Evolutionary conservation across 1,284 basidiomycete genomes (phyloP).

Genomic region (Pseudozyma tsukubaensis): DNA sequence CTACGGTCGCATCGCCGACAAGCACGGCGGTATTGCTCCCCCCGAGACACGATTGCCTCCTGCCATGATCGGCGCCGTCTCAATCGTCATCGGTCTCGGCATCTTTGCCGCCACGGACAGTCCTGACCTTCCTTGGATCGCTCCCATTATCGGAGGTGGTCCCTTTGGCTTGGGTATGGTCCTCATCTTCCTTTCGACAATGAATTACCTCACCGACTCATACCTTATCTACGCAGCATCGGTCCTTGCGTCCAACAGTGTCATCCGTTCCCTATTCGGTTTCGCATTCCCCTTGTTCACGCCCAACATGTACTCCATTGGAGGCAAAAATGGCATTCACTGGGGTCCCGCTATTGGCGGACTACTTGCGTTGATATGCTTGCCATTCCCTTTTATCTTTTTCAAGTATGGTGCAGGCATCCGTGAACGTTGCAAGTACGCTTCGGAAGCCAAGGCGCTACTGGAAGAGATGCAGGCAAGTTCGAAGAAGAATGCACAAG

Average conservation of each 20-base stretch:
- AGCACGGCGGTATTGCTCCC: slow-evolving; percentile 59
- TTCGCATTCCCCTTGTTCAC: slow-evolving; percentile 73
- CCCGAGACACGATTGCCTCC: slow-evolving; percentile 59
- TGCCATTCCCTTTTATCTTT: slow-evolving; percentile 75
- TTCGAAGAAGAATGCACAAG: background rate
- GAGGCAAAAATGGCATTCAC: slow-evolving; percentile 75
- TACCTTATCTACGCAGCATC: slow-evolving; percentile 72
- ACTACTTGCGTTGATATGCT: slow-evolving; percentile 76
- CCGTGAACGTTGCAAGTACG: slow-evolving; percentile 70
- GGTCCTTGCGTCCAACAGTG: slow-evolving; percentile 76
- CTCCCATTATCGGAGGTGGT: slow-evolving; percentile 47
- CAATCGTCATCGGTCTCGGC: slow-evolving; percentile 70
- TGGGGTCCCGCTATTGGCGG: slow-evolving; percentile 81
- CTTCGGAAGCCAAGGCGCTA: slow-evolving; percentile 36
- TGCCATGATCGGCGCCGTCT: slow-evolving; percentile 65
- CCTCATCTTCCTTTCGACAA: slow-evolving; percentile 73
- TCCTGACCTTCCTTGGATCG: slow-evolving; percentile 68
- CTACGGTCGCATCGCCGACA: slow-evolving; percentile 47
- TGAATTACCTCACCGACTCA: slow-evolving; percentile 72
- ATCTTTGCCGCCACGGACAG: slow-evolving; percentile 60
- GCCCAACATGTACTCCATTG: slow-evolving; percentile 71
- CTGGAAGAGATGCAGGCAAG: slow-evolving; percentile 41
- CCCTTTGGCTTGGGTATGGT: slow-evolving; percentile 67
- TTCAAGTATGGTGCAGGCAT: slow-evolving; percentile 71
- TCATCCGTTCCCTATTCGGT: slow-evolving; percentile 77